These are phyloP conservation scores for Chrysophaeum taylorii DNA, from an alignment of 352 stramenopile genomes.

Conservation along the genomic window DNA sequence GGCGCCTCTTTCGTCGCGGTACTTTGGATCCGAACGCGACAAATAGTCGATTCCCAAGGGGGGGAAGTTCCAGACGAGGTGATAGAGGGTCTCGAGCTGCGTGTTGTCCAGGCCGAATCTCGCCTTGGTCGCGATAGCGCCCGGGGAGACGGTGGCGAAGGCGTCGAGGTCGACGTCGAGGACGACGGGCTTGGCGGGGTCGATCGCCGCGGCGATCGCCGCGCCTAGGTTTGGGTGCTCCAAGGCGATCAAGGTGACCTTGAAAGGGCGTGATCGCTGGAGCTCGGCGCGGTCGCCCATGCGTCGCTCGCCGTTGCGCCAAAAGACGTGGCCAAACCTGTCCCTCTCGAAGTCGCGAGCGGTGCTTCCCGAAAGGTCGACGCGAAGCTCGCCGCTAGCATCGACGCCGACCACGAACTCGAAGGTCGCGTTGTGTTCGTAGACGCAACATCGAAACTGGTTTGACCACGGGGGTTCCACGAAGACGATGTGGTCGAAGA, in stretches of 20 bases:
- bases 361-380: not conserved
- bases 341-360: not conserved
- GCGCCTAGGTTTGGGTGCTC: not conserved
- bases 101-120: not conserved
- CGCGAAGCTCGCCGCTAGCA: not conserved
- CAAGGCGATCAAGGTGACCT: not conserved
- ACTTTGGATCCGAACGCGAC: not conserved
- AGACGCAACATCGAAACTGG: slow-evolving; percentile 13
- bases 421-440: not conserved
- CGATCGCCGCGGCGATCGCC: not conserved
- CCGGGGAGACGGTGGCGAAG: not conserved
- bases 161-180: slow-evolving; percentile 7
- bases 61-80: not conserved
- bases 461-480: slow-evolving; percentile 6
- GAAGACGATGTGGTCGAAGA: slow-evolving; percentile 7
- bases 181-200: not conserved
- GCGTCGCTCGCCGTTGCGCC: not conserved
- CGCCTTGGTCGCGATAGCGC: not conserved
- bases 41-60: not conserved
- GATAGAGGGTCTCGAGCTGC: not conserved
- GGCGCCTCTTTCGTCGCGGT: not conserved
- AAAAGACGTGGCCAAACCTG: slow-evolving; percentile 1
- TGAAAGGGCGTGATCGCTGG: not conserved
- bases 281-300: not conserved
- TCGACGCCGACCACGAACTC: slow-evolving; percentile 1